Base-by-base conservation (phyloP, 1,284 basidiomycete genomes). In the Taiwanofungus camphoratus region DNA sequence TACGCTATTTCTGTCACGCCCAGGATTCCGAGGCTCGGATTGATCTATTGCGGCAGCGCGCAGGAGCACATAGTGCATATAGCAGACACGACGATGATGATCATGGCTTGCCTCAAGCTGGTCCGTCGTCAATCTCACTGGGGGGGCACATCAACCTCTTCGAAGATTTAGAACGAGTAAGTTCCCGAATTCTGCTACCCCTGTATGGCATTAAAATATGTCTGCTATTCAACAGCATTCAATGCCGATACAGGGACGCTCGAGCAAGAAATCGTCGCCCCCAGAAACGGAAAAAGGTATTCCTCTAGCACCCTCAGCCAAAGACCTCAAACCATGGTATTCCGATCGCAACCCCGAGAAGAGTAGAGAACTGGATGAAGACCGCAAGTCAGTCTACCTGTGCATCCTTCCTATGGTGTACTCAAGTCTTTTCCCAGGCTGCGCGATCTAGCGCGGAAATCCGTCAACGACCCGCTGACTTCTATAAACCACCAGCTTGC, bases 1-100 rank as follows among this genome's bases (percentile, higher is more conserved):
- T n/a, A n/a, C n/a, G n/a, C n/a, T n/a, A n/a, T 8, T 11, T 18
- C 23, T 4, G 11, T 23, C 11, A 9, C 32, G 11, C 21, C 15
- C 29, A 86, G 80, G 87, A 91, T 56, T 76, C 87, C 34, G 87
- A 91, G 66, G 85, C 86, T 19, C 70, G 87, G n/a, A 74, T 92
- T 44, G 71, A 76, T 29, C 51, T 77, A 4, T 65, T 92, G 29
- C 66, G 88, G 22, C 71, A 81, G 44, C 72, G 77, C 15, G 78
- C 79, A 5, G 78, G 77, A 0, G 48, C 55, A 5, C 34, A 43
- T 21, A 68, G 66, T 37, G 69, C 69, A 44, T 69, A 67, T 51
- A 66, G 64, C 44, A 59, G 52, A 33, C 63, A 61, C 36, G 69
- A 70, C 7, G 65, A 67, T 5, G 62, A 66, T 27, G 66, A 62